Evolutionary conservation across 371 early-diverging fungal species (phyloP), one percentile per base, ranked within the genome.

Genomic region (Dinochytrium kinnereticum): DNA sequence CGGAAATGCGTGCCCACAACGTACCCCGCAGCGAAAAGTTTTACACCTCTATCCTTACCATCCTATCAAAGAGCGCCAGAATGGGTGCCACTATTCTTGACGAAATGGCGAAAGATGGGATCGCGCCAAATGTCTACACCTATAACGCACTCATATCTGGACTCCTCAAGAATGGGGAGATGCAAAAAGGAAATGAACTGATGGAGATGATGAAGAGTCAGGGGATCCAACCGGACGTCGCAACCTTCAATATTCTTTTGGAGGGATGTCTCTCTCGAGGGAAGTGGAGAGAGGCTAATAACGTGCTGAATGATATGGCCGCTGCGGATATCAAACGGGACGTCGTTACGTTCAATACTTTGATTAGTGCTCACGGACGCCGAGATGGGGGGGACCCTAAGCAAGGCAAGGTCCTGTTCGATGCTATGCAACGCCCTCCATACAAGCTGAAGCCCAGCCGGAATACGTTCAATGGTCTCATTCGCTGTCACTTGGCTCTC

Each of bases 111-210:
- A 65, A 38, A 10, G 64, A 10, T 68, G 76, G 59, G 1, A 17
- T 87, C 0, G 1, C 51, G 0, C 86, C 86, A 0, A 83, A 76
- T 19, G 37, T 79, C 10, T 75, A 77, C 51, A 78, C 86, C 0
- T 86, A 83, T 70, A 87, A 88, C 53, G 81, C 80, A 0, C 28
- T 88, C 0, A 59, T 88, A 7, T 78, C 82, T 5, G 79, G 80
- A 15, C 84, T 79, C 66, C 83, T 83, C 51, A 76, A 81, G 0
- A 64, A 53, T 0, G 73, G 78, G n/a, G 76, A 84, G 17, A 26
- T 78, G 7, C 65, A 73, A 0, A 66, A 57, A 15, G 85, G 85
- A 1, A 39, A 81, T 15, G 26, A 28, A 2, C 26, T 87, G 19
- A 61, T 81, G 1, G 49, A 74, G 2, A 78, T 79, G 39, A 87